Evolutionary conservation across 1,139 yeast genomes (phyloP), one percentile per base, ranked within the genome.

Genomic region (Yamadazyma dendronema): DNA sequence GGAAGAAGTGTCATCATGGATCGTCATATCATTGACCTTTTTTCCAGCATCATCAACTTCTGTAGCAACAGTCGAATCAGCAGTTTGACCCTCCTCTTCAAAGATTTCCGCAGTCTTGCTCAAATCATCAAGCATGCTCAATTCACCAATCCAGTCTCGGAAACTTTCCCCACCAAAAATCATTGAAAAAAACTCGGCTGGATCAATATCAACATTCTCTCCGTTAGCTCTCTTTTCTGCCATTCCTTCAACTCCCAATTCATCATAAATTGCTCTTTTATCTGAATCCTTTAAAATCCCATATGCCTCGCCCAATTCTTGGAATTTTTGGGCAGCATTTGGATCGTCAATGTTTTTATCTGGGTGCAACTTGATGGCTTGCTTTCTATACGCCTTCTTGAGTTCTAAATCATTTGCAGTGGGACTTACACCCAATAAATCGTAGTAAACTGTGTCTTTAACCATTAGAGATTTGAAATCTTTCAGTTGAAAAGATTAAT

Each of bases 241-340:
- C 65, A 70, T 56, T 7, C 74, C 75, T 10, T 67, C 74, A 22
- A 61, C 58, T 4, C 76, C 76, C 29, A 66, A 49, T 40, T 70
- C 73, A 44, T 70, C 76, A 46, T 70, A 70, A 11, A 63, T 34
- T 4, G 58, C 65, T 46, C 76, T 57, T 25, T 61, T 47, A 16
- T 69, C 65, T 5, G 57, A 42, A 47, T 70, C 62, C 41, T 57
- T 67, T 33, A 70, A 61, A 4, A 70, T 53, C 8, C 72, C 74
- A 42, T 70, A 70, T 1, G 76, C 76, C 49, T 70, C 75, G 2
- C 74, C 85, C 45, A 88, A 77, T 61, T 89, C 96, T 69, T 90
- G 94, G 67, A 90, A 90, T 67, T 87, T 89, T 55, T 87, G 96
- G 32, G 96, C 94, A 31, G 96, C 97, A 49, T 84, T 92, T 34